These are phyloP conservation scores for Eucalyptus rudis DNA, from an alignment of 345 rosid species.

Conservation along the genomic window DNA sequence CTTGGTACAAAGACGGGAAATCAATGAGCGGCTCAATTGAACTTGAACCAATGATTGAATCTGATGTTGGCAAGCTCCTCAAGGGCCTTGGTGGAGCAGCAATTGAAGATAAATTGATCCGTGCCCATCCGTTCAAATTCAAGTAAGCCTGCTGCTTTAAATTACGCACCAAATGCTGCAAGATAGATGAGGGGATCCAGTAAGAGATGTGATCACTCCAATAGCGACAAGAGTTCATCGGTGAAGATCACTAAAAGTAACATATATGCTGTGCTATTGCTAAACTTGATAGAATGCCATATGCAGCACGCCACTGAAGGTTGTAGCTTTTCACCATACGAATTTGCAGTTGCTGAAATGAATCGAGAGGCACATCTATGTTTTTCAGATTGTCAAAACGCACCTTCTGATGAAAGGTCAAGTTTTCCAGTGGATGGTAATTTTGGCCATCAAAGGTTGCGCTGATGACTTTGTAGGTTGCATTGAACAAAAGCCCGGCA, in stretches of 20 bases:
- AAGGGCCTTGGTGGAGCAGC: conserved; percentile 14
- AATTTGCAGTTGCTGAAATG: not conserved
- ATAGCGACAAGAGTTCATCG: not conserved
- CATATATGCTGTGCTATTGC: not conserved
- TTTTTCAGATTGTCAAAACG: not conserved
- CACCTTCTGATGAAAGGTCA: conserved; percentile 19
- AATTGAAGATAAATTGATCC: not conserved
- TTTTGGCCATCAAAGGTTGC: conserved; percentile 26
- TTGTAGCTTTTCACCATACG: not conserved
- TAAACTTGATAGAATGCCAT: not conserved
- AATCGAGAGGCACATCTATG: not conserved
- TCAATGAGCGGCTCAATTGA: not conserved
- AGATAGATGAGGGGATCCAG: not conserved
- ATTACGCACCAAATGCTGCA: conserved; percentile 23
- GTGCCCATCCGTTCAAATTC: conserved; percentile 3
- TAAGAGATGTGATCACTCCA: not conserved
- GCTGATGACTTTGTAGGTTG: conserved; percentile 24
- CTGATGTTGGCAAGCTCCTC: not conserved
- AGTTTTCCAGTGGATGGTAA: conserved; percentile 9
- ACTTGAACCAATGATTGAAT: not conserved
- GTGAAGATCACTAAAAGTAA: not conserved
- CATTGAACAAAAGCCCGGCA: conserved; percentile 26
- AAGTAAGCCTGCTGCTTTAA: conserved; percentile 33
- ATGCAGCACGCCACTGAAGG: not conserved
- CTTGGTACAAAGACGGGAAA: not conserved